These are phyloP conservation scores for Debaryomyces subglobosus DNA, from an alignment of 1,139 yeast genomes.

Conservation along the genomic window DNA sequence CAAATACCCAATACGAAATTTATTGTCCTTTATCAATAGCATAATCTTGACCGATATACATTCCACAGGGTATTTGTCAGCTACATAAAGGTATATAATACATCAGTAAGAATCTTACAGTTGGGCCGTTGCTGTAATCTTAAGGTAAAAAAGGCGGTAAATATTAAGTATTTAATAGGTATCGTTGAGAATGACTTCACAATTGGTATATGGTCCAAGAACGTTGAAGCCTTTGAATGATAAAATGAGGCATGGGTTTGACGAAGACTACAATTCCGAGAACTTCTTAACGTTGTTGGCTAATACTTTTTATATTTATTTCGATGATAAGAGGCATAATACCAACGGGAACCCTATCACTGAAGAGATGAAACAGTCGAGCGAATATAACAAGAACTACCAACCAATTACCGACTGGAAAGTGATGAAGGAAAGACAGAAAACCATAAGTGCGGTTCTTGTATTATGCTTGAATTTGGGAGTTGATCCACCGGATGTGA, in stretches of 20 bases:
- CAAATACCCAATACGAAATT: background rate
- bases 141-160: background rate
- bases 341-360: slow-evolving; percentile 87
- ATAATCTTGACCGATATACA: background rate
- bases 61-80: background rate
- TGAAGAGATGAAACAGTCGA: slow-evolving; percentile 49
- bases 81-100: background rate
- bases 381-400: slow-evolving; percentile 51
- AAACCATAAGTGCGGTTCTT: slow-evolving; percentile 93
- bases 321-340: slow-evolving; percentile 87
- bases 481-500: slow-evolving; percentile 96
- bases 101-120: background rate
- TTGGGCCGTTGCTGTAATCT: background rate
- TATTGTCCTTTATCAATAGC: slow-evolving; percentile 1
- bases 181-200: slow-evolving; percentile 13
- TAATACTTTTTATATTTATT: slow-evolving; percentile 74
- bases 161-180: background rate
- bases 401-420: slow-evolving; percentile 90
- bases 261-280: slow-evolving; percentile 64
- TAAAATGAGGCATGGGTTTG: slow-evolving; percentile 80
- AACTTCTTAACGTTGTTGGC: slow-evolving; percentile 69
- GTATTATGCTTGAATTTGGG: slow-evolving; percentile 90
- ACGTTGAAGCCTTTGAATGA: slow-evolving; percentile 52
- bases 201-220: slow-evolving; percentile 32
- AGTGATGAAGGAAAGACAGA: slow-evolving; percentile 83